Evolutionary conservation across 2,329 filamentous ascomycete species (phyloP).

Genomic region (Clonostachys rosea): DNA sequence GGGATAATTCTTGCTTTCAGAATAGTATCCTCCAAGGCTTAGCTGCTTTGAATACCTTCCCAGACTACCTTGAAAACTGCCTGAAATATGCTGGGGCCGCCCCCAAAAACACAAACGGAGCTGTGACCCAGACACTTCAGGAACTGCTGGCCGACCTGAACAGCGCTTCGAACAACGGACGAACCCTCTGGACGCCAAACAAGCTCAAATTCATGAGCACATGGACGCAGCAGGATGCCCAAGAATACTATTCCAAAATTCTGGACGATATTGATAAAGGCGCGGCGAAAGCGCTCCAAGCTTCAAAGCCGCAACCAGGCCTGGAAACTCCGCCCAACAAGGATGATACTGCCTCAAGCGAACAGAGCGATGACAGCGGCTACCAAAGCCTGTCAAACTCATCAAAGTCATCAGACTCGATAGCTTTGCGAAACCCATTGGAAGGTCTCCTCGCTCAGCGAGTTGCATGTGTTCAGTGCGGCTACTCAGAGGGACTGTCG

Average conservation of each 20-base stretch:
- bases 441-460: conserved; percentile 86
- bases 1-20: conserved; percentile 95
- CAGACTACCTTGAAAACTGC: conserved; percentile 55
- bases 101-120: conserved; percentile 14
- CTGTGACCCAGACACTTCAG: conserved; percentile 47
- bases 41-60: conserved; percentile 68
- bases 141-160: conserved; percentile 68
- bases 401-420: conserved; percentile 29
- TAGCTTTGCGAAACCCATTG: conserved; percentile 64
- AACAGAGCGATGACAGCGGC: conserved; percentile 52
- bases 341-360: conserved; percentile 38
- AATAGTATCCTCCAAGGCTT: conserved; percentile 90
- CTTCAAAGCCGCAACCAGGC: conserved; percentile 19
- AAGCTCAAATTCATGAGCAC: conserved; percentile 89
- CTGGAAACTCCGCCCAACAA: conserved; percentile 30
- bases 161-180: conserved; percentile 64
- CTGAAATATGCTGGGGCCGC: conserved; percentile 19
- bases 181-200: conserved; percentile 74
- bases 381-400: conserved; percentile 41
- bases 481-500: conserved; percentile 81
- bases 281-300: conserved; percentile 43
- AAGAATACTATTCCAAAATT: conserved; percentile 93
- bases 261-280: conserved; percentile 82
- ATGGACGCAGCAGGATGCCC: conserved; percentile 94
- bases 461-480: conserved; percentile 81